A percentile compares a stretch with the other conserved stretches of the same genome.
Conservation (phyloP, 2,329 filamentous ascomycete species). For the Fusarium bactridioides region DNA sequence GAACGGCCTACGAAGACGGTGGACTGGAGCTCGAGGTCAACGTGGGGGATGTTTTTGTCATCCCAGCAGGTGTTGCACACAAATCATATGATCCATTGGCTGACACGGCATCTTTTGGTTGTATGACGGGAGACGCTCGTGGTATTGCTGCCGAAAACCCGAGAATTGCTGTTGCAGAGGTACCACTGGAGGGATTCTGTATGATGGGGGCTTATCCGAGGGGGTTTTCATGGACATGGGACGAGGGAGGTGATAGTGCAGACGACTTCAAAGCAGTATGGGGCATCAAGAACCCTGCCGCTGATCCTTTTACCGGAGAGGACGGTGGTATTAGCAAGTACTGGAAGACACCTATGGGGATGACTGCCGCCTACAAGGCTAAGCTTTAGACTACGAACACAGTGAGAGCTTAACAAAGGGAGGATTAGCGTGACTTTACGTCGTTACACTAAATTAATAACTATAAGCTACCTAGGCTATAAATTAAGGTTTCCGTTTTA, state of each 20-base stretch:
- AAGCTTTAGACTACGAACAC: too few species aligned
- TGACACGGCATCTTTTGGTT: not conserved
- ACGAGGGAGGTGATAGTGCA: constrained; percentile 8
- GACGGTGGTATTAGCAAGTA: not conserved
- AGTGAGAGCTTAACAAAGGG: fast-evolving
- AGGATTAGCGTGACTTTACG: too few species aligned
- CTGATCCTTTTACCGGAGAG: constrained; percentile 5
- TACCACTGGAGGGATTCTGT: constrained; percentile 5
- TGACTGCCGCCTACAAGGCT: fast-evolving
- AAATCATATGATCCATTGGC: constrained; percentile 2
- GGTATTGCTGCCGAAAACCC: not conserved
- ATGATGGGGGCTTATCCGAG: constrained; percentile 16
- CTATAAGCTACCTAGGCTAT: too few species aligned
- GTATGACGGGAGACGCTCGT: constrained; percentile 10
- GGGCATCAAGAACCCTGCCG: not conserved
- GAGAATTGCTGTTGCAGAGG: not conserved
- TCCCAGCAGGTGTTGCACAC: constrained; percentile 10
- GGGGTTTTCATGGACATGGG: constrained; percentile 13
- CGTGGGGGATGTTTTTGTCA: constrained; percentile 9
- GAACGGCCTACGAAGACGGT: not conserved
- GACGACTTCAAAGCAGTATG: constrained; percentile 3
- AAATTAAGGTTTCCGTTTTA: fast-evolving
- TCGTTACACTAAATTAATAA: fast-evolving
- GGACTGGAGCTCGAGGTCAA: constrained; percentile 7
- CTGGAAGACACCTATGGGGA: not conserved